Evolutionary conservation across 805 yeast species (phyloP).

Genomic region (Starmerella etchellsii): DNA sequence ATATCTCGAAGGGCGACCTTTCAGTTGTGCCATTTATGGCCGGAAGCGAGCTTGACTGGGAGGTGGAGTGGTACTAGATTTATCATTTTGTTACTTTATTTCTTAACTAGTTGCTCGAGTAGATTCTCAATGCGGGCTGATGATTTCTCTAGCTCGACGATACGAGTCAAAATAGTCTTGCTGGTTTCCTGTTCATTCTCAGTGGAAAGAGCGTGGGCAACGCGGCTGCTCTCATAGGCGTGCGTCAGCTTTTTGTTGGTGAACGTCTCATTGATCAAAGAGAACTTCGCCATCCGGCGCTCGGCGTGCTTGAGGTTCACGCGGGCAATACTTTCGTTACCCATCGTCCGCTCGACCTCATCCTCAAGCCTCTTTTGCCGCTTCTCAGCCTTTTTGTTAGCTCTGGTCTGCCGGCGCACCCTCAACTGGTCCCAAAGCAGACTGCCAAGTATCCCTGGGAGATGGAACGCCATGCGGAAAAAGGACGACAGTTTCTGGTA

Average conservation of each 20-base stretch:
- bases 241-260: background rate
- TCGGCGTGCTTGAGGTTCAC: background rate
- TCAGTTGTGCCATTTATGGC: slow-evolving; percentile 77
- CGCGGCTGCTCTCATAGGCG: background rate
- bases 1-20: slow-evolving; percentile 33
- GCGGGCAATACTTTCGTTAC: background rate
- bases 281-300: slow-evolving; percentile 1
- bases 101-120: background rate
- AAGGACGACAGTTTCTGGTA: background rate
- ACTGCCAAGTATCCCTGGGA: background rate
- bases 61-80: slow-evolving; percentile 48
- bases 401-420: background rate
- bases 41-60: slow-evolving; percentile 61
- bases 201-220: background rate
- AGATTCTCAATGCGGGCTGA: background rate
- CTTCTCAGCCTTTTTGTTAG: background rate
- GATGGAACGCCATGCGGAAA: background rate
- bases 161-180: background rate
- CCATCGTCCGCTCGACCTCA: slow-evolving; percentile 4
- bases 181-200: background rate
- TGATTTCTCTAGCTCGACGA: background rate
- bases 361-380: background rate
- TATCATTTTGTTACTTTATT: background rate
- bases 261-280: background rate
- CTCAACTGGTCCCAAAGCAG: background rate